phyloP scores from a whole-genome alignment of 202 grass and related monocot species.

The Hordeum pubiflorum region DNA sequence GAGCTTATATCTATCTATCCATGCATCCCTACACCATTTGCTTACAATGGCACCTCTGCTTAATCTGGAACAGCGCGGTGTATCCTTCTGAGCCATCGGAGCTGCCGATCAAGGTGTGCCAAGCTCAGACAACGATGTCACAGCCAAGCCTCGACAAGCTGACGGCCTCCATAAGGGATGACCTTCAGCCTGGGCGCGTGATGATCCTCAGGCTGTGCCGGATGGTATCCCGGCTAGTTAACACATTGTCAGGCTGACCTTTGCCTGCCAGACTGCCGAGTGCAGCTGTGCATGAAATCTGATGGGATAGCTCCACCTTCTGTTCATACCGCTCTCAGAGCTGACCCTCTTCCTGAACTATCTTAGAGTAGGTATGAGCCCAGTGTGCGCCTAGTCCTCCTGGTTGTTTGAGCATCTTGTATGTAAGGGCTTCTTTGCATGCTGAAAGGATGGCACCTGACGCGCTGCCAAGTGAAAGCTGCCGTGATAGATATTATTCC shows the following conservation, averaged over 20 bases:
- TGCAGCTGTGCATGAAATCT: neutral
- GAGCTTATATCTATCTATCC: neutral
- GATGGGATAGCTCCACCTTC: neutral
- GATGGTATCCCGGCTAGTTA: constrained; percentile 42
- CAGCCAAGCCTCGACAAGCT: constrained; percentile 19
- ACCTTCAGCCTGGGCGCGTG: constrained; percentile 37
- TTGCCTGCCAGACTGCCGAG: neutral
- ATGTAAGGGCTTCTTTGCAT: neutral
- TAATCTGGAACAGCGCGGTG: constrained; percentile 45
- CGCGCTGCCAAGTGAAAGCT: neutral
- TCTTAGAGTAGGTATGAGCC: neutral
- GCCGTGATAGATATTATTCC: neutral
- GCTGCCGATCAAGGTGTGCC: constrained; percentile 42
- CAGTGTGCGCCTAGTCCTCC: neutral
- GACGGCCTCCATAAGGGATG: constrained; percentile 35
- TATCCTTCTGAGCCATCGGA: constrained; percentile 78
- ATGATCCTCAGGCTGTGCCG: constrained; percentile 56
- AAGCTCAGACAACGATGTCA: constrained; percentile 48
- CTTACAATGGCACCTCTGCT: neutral
- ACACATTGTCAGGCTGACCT: constrained; percentile 11
- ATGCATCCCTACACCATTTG: neutral
- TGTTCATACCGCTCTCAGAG: neutral
- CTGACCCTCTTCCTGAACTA: neutral
- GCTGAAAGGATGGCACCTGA: neutral
- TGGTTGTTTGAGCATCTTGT: neutral